Base-by-base conservation (phyloP, 1,139 yeast genomes). In the Yamadazyma dendronema region DNA sequence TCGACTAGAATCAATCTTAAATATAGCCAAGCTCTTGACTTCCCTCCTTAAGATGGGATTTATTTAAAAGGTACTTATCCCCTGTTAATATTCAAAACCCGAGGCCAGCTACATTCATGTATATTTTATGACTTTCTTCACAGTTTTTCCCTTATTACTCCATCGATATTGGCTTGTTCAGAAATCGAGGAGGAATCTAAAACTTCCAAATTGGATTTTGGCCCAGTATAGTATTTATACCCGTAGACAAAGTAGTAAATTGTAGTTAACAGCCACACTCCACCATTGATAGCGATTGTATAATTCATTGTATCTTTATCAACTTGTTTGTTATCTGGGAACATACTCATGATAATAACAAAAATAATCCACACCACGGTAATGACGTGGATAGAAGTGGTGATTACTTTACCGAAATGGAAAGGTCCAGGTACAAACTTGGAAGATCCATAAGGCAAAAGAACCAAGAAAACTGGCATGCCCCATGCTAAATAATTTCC, bases 361-460 rank as follows among this genome's bases (percentile, higher is more conserved):
- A 52, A 64, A 1, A 39, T 41, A 17, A 57, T 46, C 67, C 68
- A 65, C 4, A 47, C 28, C 11, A 53, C 49, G 1, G 67, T 48
- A 9, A 51, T 42, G 12, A 41, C 15, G 40, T 63, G 61, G 13
- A 65, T 48, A 8, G 50, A 34, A 9, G 67, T 68, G 2, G 83
- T 76, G 36, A 67, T 49, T 12, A 57, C 41, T 6, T 61, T 57
- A 22, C 89, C 89, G 44, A 81, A 61, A 54, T 77, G 75, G 52
- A 82, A 82, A 6, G 77, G 73, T 8, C 90, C 90, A 0, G 86
- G 86, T 14, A 59, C 65, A 53, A 81, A 81, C 34, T 66, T 61
- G 16, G 48, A 44, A 33, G 57, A 56, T 11, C 78, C 78, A 17
- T 60, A 53, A 2, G 77, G 76, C 25, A 72, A 55, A 33, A 67